Conservation (phyloP, 208 protist genomes). For the Acanthamoeba lugdunensis region DNA sequence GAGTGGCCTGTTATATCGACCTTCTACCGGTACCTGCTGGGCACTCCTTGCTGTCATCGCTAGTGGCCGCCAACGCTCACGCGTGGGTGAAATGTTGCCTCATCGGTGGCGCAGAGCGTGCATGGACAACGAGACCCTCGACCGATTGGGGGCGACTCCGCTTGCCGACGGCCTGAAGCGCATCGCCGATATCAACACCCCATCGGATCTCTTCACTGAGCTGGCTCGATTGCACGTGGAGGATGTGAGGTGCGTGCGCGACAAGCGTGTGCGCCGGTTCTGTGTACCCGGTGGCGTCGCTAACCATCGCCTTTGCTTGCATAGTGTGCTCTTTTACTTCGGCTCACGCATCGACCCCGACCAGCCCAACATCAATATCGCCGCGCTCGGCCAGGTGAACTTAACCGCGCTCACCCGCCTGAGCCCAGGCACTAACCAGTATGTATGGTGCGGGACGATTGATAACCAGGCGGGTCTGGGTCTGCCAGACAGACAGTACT, state of each 20-base stretch:
- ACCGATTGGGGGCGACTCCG: background rate
- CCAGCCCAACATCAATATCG: background rate
- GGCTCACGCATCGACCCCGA: background rate
- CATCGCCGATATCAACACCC: background rate
- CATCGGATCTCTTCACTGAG: background rate
- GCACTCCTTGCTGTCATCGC: background rate
- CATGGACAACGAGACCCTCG: conserved; percentile 69
- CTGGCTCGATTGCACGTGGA: background rate
- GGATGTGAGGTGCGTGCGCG: background rate
- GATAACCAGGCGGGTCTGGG: conserved; percentile 3
- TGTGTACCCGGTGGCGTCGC: background rate
- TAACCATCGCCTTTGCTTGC: too few species aligned
- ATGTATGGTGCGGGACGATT: too few species aligned
- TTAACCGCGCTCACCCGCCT: too few species aligned
- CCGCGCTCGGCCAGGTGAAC: background rate
- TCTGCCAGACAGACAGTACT: conserved; percentile 49
- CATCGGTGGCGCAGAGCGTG: background rate
- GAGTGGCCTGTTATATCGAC: conserved; percentile 47
- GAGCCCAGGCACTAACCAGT: too few species aligned
- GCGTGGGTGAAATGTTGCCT: too few species aligned
- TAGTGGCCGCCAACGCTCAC: too few species aligned
- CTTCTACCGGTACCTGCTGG: conserved; percentile 24
- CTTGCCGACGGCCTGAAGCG: background rate
- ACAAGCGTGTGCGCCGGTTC: background rate
- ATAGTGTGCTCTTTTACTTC: background rate